Base-by-base conservation (phyloP, 345 rosid species). In the Carallia pectinifolia region DNA sequence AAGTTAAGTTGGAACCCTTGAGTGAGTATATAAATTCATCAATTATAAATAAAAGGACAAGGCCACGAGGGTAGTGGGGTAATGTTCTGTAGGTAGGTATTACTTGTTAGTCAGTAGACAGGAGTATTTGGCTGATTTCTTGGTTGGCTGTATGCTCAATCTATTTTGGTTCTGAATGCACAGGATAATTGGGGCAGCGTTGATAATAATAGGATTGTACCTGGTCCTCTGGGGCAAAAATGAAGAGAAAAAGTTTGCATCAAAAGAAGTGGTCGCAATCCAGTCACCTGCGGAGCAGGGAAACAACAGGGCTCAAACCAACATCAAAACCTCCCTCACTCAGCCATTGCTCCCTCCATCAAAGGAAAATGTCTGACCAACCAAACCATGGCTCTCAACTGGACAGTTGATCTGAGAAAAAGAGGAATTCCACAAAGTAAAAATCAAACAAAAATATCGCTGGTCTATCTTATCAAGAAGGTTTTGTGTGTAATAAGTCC, bases 211-310 rank as follows among this genome's bases (percentile, higher is more conserved):
- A 19, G 99, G 99, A 64, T 75, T 95, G 44, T 95, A 91, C 89
- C 85, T 91, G 6, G 99, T 95, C 31, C 78, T 95, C 6, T 95
- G 90, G 88, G 99, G 99, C 18, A 95, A 91, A 78, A 95, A 77
- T 60, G 89, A 87, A 68, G 99, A 91, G 76, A 86, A 80, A 81
- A 95, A 86, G 80, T 83, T 89, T 44, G 81, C 79, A 29, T n/a
- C 80, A 7, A 76, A 74, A 58, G 96, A 86, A 52, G 87, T 73
- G 79, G 86, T 78, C 40, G 73, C 80, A 23, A 83, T 90, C 77
- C 96, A 84, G 70, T 83, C 93, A 40, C 56, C 74, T 68, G 74
- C 84, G 30, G 97, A 90, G 44, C 90, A 88, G 62, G 85, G 80
- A 38, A 86, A 39, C 74, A 81, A 60, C 65, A 84, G 92, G 76